Evolutionary conservation across 805 yeast species (phyloP).

Genomic region (Yarrowia bubula): DNA sequence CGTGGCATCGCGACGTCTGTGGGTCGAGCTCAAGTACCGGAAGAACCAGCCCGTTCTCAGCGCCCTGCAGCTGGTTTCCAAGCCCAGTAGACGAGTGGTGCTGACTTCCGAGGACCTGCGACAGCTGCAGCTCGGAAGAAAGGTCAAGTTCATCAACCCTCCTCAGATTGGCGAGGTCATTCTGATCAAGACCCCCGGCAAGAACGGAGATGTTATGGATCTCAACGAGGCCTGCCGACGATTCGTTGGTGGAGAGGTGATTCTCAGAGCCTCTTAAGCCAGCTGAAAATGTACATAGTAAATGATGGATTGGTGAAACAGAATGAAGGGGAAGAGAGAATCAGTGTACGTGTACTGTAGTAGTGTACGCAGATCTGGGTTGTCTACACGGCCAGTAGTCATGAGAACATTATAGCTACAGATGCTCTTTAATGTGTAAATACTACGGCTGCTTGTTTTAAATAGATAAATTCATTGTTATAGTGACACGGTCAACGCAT

Average conservation of each 20-base stretch:
- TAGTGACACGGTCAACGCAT: background rate
- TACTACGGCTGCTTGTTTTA: background rate
- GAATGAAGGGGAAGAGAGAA: no score
- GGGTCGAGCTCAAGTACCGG: constrained; percentile 90
- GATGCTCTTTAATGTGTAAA: background rate
- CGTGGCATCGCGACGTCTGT: constrained; percentile 77
- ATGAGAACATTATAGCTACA: no score
- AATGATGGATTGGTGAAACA: background rate
- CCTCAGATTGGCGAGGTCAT: constrained; percentile 86
- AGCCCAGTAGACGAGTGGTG: constrained; percentile 75
- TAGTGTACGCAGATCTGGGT: no score
- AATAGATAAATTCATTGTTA: background rate
- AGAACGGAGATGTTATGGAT: constrained; percentile 59
- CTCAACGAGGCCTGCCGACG: constrained; percentile 82
- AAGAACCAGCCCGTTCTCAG: constrained; percentile 74
- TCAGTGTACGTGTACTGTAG: no score
- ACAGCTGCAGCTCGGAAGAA: constrained; percentile 71
- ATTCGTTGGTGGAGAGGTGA: constrained; percentile 68
- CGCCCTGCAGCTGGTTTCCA: constrained; percentile 69
- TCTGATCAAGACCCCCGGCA: constrained; percentile 53
- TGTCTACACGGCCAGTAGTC: no score
- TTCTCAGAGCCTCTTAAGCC: constrained; percentile 56
- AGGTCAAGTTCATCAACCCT: constrained; percentile 73
- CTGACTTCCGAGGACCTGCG: constrained; percentile 63
- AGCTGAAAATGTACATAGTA: constrained; percentile 9